Evolutionary conservation across 768 basidiomycete genomes (phyloP), one percentile per base, ranked within the genome.

Genomic region (Amyloporia xantha): DNA sequence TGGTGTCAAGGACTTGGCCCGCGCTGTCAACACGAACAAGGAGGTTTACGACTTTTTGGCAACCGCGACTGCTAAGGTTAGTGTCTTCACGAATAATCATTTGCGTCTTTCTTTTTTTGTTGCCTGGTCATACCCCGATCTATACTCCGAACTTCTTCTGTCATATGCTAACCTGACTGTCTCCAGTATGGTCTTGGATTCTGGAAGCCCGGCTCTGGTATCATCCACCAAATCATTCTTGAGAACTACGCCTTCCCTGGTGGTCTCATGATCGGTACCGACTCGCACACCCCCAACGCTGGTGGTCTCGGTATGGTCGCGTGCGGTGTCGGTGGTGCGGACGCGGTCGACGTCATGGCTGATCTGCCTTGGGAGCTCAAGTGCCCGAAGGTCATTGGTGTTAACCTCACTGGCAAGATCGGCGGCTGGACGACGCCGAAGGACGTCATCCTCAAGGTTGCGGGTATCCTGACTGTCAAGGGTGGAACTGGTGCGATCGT

Each of bases 231-330:
- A 73, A 98, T 98, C 64, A 92, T 99, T 65, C 79, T 98, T 62
- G 95, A 99, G 70, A 97, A 98, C 77, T 98, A 99, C 68, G 96
- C 94, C 3, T 94, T 97, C 82, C 95, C 95, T 47, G 95, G 95
- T 73, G 91, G 94, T 62, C 79, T 99, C 51, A 98, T 99, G 95
- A 97, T 99, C 60, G 96, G 96, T 67, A 98, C 95, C 50, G 96
- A 99, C 74, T 98, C 95, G 26, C 93, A 99, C 72, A 97, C 96
- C 5, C 96, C 96, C 42, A 98, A 98, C 65, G 96, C 96, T 53
- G 96, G 96, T 68, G 96, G 96, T 76, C 84, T 99, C 58, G 96
- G 94, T 59, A 98, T 98, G 96, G 77, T 97, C 67, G 95, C 95
- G 40, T 95, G 95, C 68, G 96, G 96, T 80, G 96, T 98, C 57